These are phyloP conservation scores for Ruellia speciosa DNA, from an alignment of 305 asterid genomes.

Conservation along the genomic window DNA sequence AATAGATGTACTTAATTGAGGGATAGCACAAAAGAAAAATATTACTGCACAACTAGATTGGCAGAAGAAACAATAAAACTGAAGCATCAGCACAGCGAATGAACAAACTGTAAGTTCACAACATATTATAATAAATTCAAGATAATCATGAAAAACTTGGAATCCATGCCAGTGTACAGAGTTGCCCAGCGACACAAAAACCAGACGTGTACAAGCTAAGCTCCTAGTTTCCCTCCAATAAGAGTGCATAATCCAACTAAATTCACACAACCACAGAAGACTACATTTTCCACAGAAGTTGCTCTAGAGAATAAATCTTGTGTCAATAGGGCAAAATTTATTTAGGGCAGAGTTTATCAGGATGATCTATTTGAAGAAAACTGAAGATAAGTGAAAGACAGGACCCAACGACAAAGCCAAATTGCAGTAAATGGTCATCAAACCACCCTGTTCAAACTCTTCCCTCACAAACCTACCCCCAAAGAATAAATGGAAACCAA, in stretches of 20 bases:
- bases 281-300: background rate
- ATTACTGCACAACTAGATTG: too few relatives aligned
- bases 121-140: too few relatives aligned
- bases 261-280: background rate
- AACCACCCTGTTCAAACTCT: background rate
- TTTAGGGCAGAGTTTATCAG: background rate
- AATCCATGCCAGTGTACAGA: background rate
- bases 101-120: too few relatives aligned
- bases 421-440: background rate
- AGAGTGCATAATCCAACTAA: background rate
- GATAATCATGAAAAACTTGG: background rate
- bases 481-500: background rate
- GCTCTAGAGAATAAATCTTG: background rate
- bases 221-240: background rate
- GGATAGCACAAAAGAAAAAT: too few relatives aligned
- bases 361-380: background rate
- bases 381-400: background rate
- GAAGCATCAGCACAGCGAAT: too few relatives aligned
- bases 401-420: background rate
- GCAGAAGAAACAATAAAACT: too few relatives aligned
- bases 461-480: background rate
- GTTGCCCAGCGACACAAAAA: background rate
- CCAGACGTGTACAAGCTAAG: background rate
- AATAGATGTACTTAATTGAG: too few relatives aligned
- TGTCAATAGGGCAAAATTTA: background rate